Conservation (phyloP, 2,329 filamentous ascomycete species). For the Talaromyces marneffei region DNA sequence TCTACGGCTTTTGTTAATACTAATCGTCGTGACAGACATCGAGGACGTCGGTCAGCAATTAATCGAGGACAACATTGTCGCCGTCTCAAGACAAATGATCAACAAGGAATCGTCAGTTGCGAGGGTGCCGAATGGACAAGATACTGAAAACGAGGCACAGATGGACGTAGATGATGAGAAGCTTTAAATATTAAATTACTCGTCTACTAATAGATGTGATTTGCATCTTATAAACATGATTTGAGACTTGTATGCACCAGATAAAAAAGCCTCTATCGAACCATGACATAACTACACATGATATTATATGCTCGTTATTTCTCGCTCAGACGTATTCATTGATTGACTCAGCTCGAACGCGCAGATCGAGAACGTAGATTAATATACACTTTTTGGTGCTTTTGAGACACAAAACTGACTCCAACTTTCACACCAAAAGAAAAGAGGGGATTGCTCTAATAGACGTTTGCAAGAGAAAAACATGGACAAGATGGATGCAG, state of each 20-base stretch:
- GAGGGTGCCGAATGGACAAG: constrained; percentile 46
- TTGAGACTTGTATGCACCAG: not conserved
- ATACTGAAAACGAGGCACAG: constrained; percentile 42
- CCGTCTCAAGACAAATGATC: constrained; percentile 98
- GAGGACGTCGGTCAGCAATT: constrained; percentile 93
- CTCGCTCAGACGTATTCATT: not conserved
- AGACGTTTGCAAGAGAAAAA: not conserved
- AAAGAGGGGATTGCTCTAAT: constrained; percentile 10
- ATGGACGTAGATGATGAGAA: constrained; percentile 72
- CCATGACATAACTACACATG: not conserved
- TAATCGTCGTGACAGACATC: constrained; percentile 51
- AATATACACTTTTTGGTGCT: not conserved
- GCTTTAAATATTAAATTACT: constrained; percentile 27
- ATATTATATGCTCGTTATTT: not conserved
- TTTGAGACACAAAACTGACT: not conserved
- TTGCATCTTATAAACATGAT: not conserved
- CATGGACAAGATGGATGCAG: constrained; percentile 3
- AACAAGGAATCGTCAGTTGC: constrained; percentile 97
- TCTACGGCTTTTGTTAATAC: not conserved
- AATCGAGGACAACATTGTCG: constrained; percentile 99
- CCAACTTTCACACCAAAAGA: not conserved
- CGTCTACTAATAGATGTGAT: constrained; percentile 1
- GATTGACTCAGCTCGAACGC: not conserved
- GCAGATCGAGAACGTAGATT: not conserved
- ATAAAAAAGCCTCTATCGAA: not conserved